A percentile compares a stretch with the other conserved stretches of the same genome.
phyloP scores from a whole-genome alignment of 148 eudicot genomes.

The Arbutus unedo region DNA sequence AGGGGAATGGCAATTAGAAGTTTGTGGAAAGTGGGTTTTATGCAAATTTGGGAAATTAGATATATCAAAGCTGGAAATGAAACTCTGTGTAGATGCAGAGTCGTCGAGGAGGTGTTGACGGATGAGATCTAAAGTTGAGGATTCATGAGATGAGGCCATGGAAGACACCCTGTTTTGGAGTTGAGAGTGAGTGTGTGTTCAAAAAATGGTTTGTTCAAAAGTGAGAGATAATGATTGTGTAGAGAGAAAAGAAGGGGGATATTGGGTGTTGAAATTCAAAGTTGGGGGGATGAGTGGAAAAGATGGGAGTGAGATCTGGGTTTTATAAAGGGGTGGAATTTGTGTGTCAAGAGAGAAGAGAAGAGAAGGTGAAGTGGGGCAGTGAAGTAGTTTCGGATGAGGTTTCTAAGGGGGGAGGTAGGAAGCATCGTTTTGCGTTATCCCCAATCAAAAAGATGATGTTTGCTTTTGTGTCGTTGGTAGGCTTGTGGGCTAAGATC shows the following conservation, averaged over 20 bases:
- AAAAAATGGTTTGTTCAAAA: not conserved
- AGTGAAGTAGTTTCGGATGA: not conserved
- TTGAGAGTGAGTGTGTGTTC: no score
- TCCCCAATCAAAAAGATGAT: not conserved
- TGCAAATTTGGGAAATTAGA: not conserved
- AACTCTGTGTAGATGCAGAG: not conserved
- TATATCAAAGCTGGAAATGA: no score
- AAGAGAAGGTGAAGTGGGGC: not conserved
- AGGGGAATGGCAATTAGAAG: not conserved
- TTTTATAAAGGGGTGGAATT: conserved; percentile 9
- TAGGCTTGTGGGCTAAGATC: no score
- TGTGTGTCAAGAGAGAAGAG: not conserved
- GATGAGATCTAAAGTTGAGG: conserved; percentile 23
- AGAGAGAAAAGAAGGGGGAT: not conserved
- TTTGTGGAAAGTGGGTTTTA: not conserved
- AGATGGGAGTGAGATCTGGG: conserved; percentile 3
- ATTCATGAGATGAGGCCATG: conserved; percentile 16
- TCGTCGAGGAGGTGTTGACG: conserved; percentile 25
- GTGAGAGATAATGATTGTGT: not conserved
- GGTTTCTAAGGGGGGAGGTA: conserved; percentile 1
- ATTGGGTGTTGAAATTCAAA: conserved; percentile 6
- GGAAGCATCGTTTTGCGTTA: conserved; percentile 14
- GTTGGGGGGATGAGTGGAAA: conserved; percentile 19
- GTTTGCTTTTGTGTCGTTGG: not conserved
- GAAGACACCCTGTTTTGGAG: no score